A percentile compares a stretch with the other conserved stretches of the same genome.
Evolutionary conservation across 192 early-diverging fungal species (phyloP).

Genomic region (Geranomyces michiganensis): DNA sequence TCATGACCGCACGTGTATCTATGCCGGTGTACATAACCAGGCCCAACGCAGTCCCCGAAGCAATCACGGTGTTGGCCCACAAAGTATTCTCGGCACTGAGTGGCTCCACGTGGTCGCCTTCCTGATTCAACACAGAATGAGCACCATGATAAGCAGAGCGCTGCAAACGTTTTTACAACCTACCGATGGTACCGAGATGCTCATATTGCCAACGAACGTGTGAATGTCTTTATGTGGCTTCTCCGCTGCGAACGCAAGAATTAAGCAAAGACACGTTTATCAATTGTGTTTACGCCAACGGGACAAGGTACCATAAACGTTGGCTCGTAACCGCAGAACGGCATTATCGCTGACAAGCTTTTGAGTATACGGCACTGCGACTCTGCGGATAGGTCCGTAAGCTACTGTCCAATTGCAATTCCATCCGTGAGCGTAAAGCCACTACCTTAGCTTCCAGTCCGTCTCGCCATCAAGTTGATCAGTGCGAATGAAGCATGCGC

Average conservation of each 20-base stretch:
- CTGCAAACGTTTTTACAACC: background rate
- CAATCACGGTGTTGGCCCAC: constrained; percentile 94
- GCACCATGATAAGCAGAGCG: background rate
- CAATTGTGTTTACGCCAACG: background rate
- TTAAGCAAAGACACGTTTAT: background rate
- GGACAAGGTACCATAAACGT: constrained; percentile 68
- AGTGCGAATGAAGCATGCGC: constrained; percentile 93
- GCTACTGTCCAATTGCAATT: no score
- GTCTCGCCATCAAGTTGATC: constrained; percentile 98
- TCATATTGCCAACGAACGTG: constrained; percentile 80
- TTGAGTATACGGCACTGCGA: constrained; percentile 84
- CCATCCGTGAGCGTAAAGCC: no score
- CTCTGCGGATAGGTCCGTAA: constrained; percentile 32
- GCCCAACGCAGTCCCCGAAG: constrained; percentile 84
- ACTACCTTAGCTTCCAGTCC: constrained; percentile 87
- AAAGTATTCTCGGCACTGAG: constrained; percentile 88
- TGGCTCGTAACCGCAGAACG: constrained; percentile 66
- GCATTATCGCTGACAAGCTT: constrained; percentile 62
- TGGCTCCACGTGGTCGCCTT: constrained; percentile 55
- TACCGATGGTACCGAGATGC: constrained; percentile 23
- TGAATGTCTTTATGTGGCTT: constrained; percentile 94
- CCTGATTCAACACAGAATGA: background rate
- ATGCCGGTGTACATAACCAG: constrained; percentile 89
- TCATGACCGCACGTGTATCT: constrained; percentile 95
- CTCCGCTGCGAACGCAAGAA: constrained; percentile 61